Evolutionary conservation across 2,329 filamentous ascomycete species (phyloP).

Genomic region (Fusarium nygamai): DNA sequence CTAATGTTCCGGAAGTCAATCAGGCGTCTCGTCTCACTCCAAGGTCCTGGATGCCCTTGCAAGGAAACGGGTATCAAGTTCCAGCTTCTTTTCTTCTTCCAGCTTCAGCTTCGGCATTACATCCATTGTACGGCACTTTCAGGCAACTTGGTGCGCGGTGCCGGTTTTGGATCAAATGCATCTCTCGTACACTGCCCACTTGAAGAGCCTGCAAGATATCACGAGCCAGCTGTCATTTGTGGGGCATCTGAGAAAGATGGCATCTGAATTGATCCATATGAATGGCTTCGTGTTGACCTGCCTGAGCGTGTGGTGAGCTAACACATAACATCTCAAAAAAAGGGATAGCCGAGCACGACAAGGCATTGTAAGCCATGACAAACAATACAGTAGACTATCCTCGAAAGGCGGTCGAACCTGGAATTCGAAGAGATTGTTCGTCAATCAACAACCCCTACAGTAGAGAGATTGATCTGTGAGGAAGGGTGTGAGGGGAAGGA

Average conservation of each 20-base stretch:
- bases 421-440: slow-evolving; percentile 12
- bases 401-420: neutral
- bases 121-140: slow-evolving; percentile 17
- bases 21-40: slow-evolving; percentile 18
- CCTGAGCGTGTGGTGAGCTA: slow-evolving; percentile 2
- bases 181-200: slow-evolving; percentile 16
- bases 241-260: slow-evolving; percentile 20
- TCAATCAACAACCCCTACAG: neutral
- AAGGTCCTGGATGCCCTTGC: neutral
- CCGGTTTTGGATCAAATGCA: slow-evolving; percentile 9
- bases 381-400: slow-evolving; percentile 6
- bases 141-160: neutral
- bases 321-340: slow-evolving; percentile 1
- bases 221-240: slow-evolving; percentile 34
- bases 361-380: slow-evolving; percentile 28
- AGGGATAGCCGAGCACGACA: neutral
- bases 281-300: slow-evolving; percentile 8
- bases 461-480: slow-evolving; percentile 1
- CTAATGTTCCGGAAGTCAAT: slow-evolving; percentile 24
- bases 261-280: slow-evolving; percentile 16
- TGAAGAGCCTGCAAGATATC: slow-evolving; percentile 31
- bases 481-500: slow-evolving; percentile 21
- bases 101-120: slow-evolving; percentile 16
- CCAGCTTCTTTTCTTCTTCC: neutral
- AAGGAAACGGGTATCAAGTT: neutral